Percentiles rank a stretch among this genome's conserved stretches.
phyloP scores from a whole-genome alignment of 106 monocot species.

The Gastrodia elata region DNA sequence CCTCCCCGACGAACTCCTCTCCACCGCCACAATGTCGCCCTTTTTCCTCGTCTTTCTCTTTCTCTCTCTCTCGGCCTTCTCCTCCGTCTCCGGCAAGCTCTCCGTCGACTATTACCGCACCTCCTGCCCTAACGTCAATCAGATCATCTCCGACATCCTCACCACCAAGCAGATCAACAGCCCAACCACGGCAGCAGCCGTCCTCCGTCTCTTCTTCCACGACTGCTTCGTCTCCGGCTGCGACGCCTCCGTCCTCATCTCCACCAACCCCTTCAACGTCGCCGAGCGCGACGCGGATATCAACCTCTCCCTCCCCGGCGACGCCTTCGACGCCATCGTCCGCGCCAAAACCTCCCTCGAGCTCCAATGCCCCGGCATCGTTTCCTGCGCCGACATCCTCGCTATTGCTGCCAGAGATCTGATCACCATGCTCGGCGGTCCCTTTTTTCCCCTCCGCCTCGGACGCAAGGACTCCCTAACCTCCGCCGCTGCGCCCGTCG shows the following conservation, averaged over 20 bases:
- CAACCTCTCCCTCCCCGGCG: conserved; percentile 55
- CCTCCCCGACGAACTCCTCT: not conserved
- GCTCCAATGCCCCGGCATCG: conserved; percentile 72
- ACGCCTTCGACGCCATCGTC: conserved; percentile 57
- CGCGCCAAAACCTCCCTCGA: conserved; percentile 64
- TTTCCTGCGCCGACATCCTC: conserved; percentile 90
- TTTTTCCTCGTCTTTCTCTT: not conserved
- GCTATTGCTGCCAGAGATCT: conserved; percentile 62
- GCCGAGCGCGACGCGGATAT: conserved; percentile 54
- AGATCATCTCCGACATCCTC: conserved; percentile 16
- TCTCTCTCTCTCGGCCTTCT: not conserved
- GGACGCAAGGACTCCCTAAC: conserved; percentile 36
- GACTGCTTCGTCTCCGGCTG: conserved; percentile 33
- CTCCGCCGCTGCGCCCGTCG: conserved; percentile 20
- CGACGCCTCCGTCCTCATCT: conserved; percentile 57
- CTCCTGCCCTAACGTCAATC: conserved; percentile 16
- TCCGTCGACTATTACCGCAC: conserved; percentile 12
- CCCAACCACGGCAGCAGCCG: conserved; percentile 20
- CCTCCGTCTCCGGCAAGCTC: not conserved
- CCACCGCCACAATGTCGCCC: not conserved
- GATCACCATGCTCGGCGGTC: conserved; percentile 62
- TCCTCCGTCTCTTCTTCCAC: conserved; percentile 29
- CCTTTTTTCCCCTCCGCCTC: conserved; percentile 27
- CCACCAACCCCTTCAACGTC: conserved; percentile 37
- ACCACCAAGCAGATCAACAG: conserved; percentile 16